Base-by-base conservation (phyloP, 192 early-diverging fungal species). In the Entomortierella beljakovae region DNA sequence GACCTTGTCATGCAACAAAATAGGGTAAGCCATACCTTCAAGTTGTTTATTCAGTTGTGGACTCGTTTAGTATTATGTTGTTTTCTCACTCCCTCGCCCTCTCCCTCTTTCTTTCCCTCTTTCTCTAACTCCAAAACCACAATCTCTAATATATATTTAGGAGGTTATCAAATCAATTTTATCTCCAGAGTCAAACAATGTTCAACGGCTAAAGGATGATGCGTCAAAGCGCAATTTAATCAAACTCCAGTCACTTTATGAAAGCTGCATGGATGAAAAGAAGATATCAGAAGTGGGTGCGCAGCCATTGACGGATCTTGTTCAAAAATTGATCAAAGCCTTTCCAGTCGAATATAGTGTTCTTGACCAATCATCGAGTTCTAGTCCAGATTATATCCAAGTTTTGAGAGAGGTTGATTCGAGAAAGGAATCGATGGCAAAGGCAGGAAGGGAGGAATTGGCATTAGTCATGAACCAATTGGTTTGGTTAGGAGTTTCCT, bases 181-280 rank as follows among this genome's bases (percentile, higher is more conserved):
- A 13, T 84, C 89, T 62, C 75, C 82, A 59, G 68, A 63, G n/a
- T 82, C 76, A 23, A 71, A 83, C 35, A 58, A 63, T 43, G 40
- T 59, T 10, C 38, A 61, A 8, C 43, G 38, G 60, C 31, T 5
- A 40, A 68, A 81, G 63, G 74, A 85, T 35, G 72, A 74, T 38
- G 68, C 84, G 9, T 83, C 91, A 26, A 57, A 76, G 10, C 75
- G 80, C 40, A 89, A 90, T 52, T 86, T 90, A 53, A 50, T 76
- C 34, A 89, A 88, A 66, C 69, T 89, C 16, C 83, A 91, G 61
- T 31, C 79, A 4, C 80, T 89, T 10, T 92, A 90, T 49, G 63
- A 70, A 32, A 85, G 86, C 35, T 91, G 90, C 49, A 82, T 87
- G 77, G 72, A 87, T 29, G 84, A 83, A 53, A 55, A 63, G 26